Evolutionary conservation across 352 stramenopile genomes (phyloP).

Genomic region (Aphanomyces invadans): DNA sequence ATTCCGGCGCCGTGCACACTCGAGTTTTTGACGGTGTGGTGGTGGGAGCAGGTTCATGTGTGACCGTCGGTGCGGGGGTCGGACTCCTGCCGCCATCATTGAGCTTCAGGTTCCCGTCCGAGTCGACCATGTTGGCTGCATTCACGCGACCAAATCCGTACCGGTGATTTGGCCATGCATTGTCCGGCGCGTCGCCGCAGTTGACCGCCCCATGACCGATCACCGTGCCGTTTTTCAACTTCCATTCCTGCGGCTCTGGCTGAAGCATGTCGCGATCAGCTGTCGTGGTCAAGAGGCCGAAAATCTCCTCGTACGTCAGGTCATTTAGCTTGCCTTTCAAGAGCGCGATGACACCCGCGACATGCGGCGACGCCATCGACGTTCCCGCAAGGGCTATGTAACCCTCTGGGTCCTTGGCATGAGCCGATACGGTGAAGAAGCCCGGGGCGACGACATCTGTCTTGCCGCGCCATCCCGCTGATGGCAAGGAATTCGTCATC

Average conservation of each 20-base stretch:
- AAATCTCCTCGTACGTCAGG: neutral
- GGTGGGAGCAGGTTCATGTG: neutral
- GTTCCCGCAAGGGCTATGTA: neutral
- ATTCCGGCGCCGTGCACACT: neutral
- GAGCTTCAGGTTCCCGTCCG: neutral
- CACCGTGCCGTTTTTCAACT: conserved; percentile 1
- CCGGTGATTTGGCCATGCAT: conserved; percentile 43
- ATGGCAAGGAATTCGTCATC: conserved; percentile 25
- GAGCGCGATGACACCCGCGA: neutral
- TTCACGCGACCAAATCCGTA: conserved; percentile 45
- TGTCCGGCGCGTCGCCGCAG: conserved; percentile 32
- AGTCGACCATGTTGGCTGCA: conserved; percentile 20
- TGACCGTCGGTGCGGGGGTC: neutral
- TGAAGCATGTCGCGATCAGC: neutral
- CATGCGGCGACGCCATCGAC: neutral
- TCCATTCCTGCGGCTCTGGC: neutral
- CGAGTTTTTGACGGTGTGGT: neutral
- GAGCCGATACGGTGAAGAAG: neutral
- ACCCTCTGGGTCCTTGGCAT: neutral
- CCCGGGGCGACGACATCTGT: conserved; percentile 32
- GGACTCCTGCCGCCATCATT: neutral
- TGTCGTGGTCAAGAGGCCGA: neutral
- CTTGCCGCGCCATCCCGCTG: conserved; percentile 30
- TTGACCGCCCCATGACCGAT: neutral
- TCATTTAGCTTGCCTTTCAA: neutral